Base-by-base conservation (phyloP, 768 basidiomycete species). In the Suillus bovinus region DNA sequence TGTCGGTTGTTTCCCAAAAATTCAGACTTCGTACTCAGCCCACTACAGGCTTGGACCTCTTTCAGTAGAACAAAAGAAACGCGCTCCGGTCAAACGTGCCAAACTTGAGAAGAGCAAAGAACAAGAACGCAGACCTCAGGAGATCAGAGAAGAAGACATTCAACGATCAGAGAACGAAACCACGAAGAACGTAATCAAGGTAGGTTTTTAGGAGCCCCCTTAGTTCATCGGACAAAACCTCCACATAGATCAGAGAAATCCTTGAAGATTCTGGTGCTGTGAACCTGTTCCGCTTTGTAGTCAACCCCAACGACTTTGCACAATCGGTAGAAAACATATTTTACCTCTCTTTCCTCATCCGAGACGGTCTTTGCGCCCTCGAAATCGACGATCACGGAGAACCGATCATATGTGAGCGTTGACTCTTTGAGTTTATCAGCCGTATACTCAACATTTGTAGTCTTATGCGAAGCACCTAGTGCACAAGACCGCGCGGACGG, bases 281-380 rank as follows among this genome's bases (percentile, higher is more conserved):
- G 58, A 97, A 97, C 68, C 74, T 97, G 33, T 98, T 98, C 79
- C 77, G 82, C 63, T 91, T 98, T 70, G 81, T 98, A 59, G 80
- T 97, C 65, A 96, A 99, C 71, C 97, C 97, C 14, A 76, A 88
- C 33, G 87, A 91, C 68, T 99, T 93, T 70, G 90, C 89, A 0
- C 96, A 99, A 71, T 93, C 92, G 0, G 94, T 99, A 16, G 97
- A 99, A 77, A 99, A 99, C 72, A 80, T 96, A 27, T 99, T 99
- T 73, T 95, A 97, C 70, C 81, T 96, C 2, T 94, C 93, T 0
- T 99, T 99, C 77, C 81, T 97, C 64, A 91, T 97, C 52, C 84
- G 91, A 34, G 92, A 96, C 65, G 94, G 90, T 3, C 84, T 86
- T 69, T 92, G 88, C 62, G 88, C 89, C 13, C 79, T 93, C 33